Conservation (phyloP, 495 filamentous ascomycete species). For the Halenospora varia region DNA sequence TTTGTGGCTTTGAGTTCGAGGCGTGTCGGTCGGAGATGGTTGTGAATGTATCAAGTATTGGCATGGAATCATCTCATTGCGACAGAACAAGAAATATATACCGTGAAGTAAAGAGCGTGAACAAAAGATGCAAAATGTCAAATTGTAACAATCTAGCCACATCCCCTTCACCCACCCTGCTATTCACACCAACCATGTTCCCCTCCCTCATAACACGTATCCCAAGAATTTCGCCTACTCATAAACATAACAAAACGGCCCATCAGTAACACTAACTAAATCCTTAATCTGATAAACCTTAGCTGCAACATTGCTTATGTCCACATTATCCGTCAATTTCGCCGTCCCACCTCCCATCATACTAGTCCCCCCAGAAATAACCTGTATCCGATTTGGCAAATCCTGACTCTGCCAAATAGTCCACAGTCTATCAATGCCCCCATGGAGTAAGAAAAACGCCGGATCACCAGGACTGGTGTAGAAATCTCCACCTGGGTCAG, state of each 20-base stretch:
- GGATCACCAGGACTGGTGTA: slow-evolving; percentile 60
- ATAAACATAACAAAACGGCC: slow-evolving; percentile 49
- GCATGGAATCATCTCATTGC: too few species aligned
- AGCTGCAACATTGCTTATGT: slow-evolving; percentile 36
- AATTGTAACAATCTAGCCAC: too few species aligned
- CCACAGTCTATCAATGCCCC: slow-evolving; percentile 16
- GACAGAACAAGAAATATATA: too few species aligned
- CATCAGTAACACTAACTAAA: slow-evolving; percentile 40
- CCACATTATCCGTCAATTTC: slow-evolving; percentile 38
- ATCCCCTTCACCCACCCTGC: too few species aligned
- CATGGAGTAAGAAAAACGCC: slow-evolving; percentile 50
- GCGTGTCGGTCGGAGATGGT: too few species aligned
- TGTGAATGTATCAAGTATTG: too few species aligned
- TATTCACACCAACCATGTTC: too few species aligned
- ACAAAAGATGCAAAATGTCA: too few species aligned
- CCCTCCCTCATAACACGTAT: too few species aligned
- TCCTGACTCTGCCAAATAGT: slow-evolving; percentile 44
- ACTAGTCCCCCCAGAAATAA: slow-evolving; percentile 34
- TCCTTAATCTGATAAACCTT: slow-evolving; percentile 39
- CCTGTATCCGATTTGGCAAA: slow-evolving; percentile 27
- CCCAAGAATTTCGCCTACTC: slow-evolving; percentile 21
- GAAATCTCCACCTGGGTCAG: slow-evolving; percentile 38
- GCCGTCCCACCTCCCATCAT: slow-evolving; percentile 31
- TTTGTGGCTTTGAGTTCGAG: too few species aligned
- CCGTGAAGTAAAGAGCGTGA: too few species aligned